Percentiles rank a stretch among this genome's conserved stretches.
Conservation (phyloP, 73 alveolate species). For the Stentor coeruleus region DNA sequence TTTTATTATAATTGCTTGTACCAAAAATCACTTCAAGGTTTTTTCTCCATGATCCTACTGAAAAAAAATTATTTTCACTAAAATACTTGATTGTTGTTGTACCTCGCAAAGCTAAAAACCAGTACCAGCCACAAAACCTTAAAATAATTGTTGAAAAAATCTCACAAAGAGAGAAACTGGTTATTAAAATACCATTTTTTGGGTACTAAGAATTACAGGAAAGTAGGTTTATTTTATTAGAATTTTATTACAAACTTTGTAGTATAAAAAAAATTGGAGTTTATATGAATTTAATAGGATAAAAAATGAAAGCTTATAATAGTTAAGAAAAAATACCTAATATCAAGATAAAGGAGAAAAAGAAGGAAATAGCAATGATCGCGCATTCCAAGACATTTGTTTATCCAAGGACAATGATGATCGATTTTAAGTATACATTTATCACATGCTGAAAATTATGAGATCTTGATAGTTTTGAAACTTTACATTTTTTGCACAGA, state of each 20-base stretch:
- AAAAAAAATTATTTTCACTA: not conserved
- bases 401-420: constrained; percentile 22
- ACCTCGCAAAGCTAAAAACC: not conserved
- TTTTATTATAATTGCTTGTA: not conserved
- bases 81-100: constrained; percentile 8
- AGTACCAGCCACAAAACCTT: constrained; percentile 12
- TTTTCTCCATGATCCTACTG: constrained; percentile 14
- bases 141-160: not conserved
- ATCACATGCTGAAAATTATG: not conserved
- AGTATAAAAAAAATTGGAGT: no score
- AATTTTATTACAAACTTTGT: no score
- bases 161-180: not conserved
- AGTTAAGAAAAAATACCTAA: not conserved
- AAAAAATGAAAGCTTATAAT: not conserved
- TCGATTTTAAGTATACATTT: constrained; percentile 12
- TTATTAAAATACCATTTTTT: not conserved
- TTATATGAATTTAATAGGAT: no score
- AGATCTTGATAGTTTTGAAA: not conserved
- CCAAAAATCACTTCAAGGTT: constrained; percentile 14
- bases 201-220: not conserved
- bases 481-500: not conserved
- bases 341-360: not conserved
- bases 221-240: no score
- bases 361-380: constrained; percentile 10
- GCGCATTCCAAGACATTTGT: constrained; percentile 9